A percentile compares a stretch with the other conserved stretches of the same genome.
Evolutionary conservation across 352 stramenopile genomes (phyloP).

Genomic region (Pelagophyceae sp.): DNA sequence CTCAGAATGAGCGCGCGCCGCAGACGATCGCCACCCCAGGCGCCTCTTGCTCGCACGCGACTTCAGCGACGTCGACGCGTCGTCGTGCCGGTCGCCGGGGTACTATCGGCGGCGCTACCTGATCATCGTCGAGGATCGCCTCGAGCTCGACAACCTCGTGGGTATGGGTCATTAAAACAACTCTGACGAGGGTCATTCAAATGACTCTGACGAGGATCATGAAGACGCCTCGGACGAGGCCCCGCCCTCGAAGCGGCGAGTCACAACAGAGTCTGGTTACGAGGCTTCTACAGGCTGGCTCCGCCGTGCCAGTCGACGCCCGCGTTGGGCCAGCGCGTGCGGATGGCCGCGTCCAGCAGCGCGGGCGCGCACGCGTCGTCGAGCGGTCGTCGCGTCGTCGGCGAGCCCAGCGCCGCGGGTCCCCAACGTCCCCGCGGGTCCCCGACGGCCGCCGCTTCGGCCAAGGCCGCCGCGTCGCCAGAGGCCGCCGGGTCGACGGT

Average conservation of each 20-base stretch:
- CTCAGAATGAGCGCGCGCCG: too few relatives aligned
- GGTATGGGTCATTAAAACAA: not conserved
- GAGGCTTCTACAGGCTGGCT: constrained; percentile 53
- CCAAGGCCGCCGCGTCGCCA: not conserved
- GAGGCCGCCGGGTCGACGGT: constrained; percentile 35
- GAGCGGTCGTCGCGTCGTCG: too few relatives aligned
- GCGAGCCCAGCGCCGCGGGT: too few relatives aligned
- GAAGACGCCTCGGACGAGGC: too few relatives aligned
- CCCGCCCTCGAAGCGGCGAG: too few relatives aligned
- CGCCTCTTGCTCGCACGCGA: not conserved
- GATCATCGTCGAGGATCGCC: not conserved
- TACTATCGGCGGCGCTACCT: not conserved
- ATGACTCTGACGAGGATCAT: too few relatives aligned
- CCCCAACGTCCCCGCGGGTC: too few relatives aligned
- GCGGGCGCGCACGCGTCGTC: constrained; percentile 43
- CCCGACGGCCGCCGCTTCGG: too few relatives aligned
- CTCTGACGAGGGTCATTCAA: too few relatives aligned
- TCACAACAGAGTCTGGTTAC: too few relatives aligned
- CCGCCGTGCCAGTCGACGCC: constrained; percentile 71
- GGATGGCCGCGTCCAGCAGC: constrained; percentile 73
- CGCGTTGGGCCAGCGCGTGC: constrained; percentile 67
- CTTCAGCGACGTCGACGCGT: not conserved
- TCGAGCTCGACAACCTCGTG: not conserved
- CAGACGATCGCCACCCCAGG: too few relatives aligned
- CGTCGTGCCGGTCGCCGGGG: not conserved